Evolutionary conservation across 208 protist genomes (phyloP).

Genomic region (Trypanosoma mega): DNA sequence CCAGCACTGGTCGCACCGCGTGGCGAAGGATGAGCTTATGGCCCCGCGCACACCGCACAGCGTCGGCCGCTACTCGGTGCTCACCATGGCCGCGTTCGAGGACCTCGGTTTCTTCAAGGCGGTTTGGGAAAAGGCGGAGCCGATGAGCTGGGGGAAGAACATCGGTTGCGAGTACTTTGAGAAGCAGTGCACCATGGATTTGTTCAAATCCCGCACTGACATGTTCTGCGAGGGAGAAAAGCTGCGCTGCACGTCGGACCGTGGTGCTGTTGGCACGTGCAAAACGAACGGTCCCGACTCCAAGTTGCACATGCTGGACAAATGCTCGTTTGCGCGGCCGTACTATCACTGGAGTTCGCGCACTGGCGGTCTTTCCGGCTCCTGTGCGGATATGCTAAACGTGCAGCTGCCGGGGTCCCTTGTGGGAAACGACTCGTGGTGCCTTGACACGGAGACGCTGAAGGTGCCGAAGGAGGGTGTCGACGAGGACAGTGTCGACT

Average conservation of each 20-base stretch:
- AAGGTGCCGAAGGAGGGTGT: too few species aligned
- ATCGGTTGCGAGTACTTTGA: constrained; percentile 50
- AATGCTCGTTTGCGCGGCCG: too few species aligned
- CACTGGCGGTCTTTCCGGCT: too few species aligned
- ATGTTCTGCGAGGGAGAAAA: constrained; percentile 45
- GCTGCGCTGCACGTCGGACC: constrained; percentile 31
- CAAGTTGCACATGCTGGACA: too few species aligned
- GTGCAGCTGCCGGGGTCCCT: too few species aligned
- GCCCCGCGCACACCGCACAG: too few species aligned
- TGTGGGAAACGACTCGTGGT: too few species aligned
- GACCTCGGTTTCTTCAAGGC: constrained; percentile 72
- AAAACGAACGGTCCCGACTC: too few species aligned
- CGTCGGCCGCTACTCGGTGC: constrained; percentile 40
- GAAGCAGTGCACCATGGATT: constrained; percentile 36
- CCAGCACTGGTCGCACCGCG: constrained; percentile 17
- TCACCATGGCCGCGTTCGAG: constrained; percentile 79
- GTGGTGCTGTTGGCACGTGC: constrained; percentile 27
- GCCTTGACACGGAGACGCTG: too few species aligned
- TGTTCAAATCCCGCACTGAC: constrained; percentile 25
- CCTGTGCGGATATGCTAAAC: too few species aligned
- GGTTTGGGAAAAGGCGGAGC: constrained; percentile 53
- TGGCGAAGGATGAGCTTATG: constrained; percentile 17
- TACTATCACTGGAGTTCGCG: too few species aligned
- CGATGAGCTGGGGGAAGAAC: constrained; percentile 62
- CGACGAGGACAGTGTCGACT: too few species aligned